A percentile compares a stretch with the other conserved stretches of the same genome.
Evolutionary conservation across 148 eudicot species (phyloP).

Genomic region (Vaccinium darrowii): DNA sequence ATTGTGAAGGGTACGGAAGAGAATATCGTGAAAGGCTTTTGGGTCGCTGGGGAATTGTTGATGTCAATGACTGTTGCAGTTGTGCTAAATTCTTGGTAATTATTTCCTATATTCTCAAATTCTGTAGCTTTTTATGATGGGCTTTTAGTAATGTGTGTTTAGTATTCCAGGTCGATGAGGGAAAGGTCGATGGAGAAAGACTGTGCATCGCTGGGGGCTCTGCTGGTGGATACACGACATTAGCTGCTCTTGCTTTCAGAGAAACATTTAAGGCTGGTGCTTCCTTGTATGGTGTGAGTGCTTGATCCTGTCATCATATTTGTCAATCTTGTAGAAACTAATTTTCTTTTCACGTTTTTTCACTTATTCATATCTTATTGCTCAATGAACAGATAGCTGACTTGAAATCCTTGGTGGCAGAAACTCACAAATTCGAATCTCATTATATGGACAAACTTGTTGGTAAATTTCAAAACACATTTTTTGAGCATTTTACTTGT

Average conservation of each 20-base stretch:
- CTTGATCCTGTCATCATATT: neutral
- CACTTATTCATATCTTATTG: neutral
- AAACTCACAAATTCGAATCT: slow-evolving; percentile 90
- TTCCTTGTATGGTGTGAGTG: slow-evolving; percentile 92
- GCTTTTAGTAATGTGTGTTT: slow-evolving; percentile 3
- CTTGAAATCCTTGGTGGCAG: slow-evolving; percentile 60
- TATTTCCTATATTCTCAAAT: neutral
- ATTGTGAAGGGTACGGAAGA: slow-evolving; percentile 79
- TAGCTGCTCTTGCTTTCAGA: slow-evolving; percentile 92
- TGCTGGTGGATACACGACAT: slow-evolving; percentile 95
- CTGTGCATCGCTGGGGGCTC: slow-evolving; percentile 90
- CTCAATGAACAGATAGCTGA: slow-evolving; percentile 40
- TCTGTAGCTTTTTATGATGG: neutral
- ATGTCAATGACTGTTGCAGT: slow-evolving; percentile 94
- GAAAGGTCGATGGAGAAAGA: slow-evolving; percentile 70
- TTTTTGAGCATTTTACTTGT: neutral
- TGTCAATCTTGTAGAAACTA: neutral
- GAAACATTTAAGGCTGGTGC: slow-evolving; percentile 86
- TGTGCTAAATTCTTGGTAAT: slow-evolving; percentile 86
- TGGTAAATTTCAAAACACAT: slow-evolving; percentile 43
- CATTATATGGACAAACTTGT: slow-evolving; percentile 72
- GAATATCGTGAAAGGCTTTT: slow-evolving; percentile 82
- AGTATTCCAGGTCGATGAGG: slow-evolving; percentile 53
- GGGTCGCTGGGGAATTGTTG: slow-evolving; percentile 77
- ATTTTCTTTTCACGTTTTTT: neutral